Evolutionary conservation across 768 basidiomycete species (phyloP), one percentile per base, ranked within the genome.

Genomic region (Pleurotus djamor): DNA sequence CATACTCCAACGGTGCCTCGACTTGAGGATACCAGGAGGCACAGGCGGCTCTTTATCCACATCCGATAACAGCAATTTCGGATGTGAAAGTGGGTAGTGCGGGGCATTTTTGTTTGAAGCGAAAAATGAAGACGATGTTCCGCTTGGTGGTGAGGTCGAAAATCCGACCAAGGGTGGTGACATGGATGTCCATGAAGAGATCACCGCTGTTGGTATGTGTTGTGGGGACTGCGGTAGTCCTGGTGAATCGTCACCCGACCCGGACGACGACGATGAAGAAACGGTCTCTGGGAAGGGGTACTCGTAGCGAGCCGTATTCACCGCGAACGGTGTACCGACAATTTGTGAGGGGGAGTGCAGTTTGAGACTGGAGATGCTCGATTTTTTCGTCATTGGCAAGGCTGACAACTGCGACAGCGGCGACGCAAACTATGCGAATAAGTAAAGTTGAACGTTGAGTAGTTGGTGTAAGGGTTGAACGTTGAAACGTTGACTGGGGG

Each of bases 251-350:
- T 17, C 41, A 16, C 12, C 52, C 28, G 32, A 34, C 12, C 6
- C 8, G 9, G 21, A 36, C 13, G 37, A 33, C 36, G 60, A 32
- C 28, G 17, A 37, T 17, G 60, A 57, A 33, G 28, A 49, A 14
- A 43, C 10, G 13, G 62, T 58, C 4, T 66, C 64, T 14, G 69
- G 68, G 60, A 74, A 73, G 6, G 74, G 73, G 60, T 72, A 73
- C 48, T 74, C 69, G 63, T 70, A 74, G 13, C 64, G 70, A 10
- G 68, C 48, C 4, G 68, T 64, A 35, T 67, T 65, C 1, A 68
- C 69, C 32, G 70, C 67, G 51, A 74, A 75, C 16, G 74, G 74
- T 1, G 74, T 74, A 21, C 73, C 73, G 17, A 75, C 45, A 47
- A 74, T 72, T 0, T 68, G 61, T 12, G 69, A 66, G 7, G 71